Evolutionary conservation across 768 basidiomycete species (phyloP), one percentile per base, ranked within the genome.

Genomic region (Cyclocybe cylindracea): DNA sequence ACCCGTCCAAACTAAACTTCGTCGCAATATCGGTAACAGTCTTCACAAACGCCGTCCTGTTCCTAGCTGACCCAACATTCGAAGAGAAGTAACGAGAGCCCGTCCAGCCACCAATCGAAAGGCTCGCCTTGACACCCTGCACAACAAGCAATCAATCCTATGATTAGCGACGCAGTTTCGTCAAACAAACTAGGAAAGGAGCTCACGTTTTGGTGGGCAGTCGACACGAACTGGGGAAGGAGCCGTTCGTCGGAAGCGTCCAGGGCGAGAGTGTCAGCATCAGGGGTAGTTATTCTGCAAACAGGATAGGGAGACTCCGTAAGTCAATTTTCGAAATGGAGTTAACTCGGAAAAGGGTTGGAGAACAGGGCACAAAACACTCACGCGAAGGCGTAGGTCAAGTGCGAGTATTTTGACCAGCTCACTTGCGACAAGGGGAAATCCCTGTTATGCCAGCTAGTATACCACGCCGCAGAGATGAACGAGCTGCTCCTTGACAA

Each of bases 101-200:
- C 4, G 75, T 78, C 85, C 85, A 88, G 10, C 87, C 87, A 42
- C 86, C 87, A 29, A 87, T 71, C 32, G 84, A 82, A 41, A 87
- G 66, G 39, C 80, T 61, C 2, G 86, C 80, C 54, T 78, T 72
- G 4, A 86, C 85, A 41, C 69, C 66, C 85, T 86, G 47, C 35
- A 34, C 18, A 38, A 10, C 33, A 18, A 14, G 40, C 46, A 44
- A 44, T 11, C 34, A 9, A 29, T 53, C 9, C 38, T 33, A 46
- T 45, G 9, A 10, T 53, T 37, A 43, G 24, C 24, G 24, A 24
- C 39, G 33, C 18, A 45, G 39, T 40, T 46, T 34, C 31, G 7
- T 44, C 8, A 38, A 39, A 37, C n/a, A 34, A 10, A 45, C 18
- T 2, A 41, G 14, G 11, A 5, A 18, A 16, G 8, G 16, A 35